phyloP scores from a whole-genome alignment of 73 alveolate species.

The Paramecium bursaria region DNA sequence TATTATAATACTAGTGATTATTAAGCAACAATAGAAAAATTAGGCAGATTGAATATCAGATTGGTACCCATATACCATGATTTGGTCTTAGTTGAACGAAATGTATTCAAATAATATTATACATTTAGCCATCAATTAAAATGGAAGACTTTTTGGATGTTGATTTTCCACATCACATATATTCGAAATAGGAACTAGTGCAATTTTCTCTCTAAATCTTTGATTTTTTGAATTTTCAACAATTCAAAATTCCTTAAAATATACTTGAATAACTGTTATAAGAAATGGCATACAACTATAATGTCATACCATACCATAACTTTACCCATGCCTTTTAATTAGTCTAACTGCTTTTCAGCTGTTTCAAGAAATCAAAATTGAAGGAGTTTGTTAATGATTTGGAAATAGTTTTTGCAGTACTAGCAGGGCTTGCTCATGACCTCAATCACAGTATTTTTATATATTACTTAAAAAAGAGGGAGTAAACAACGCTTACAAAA shows the following conservation, averaged over 20 bases:
- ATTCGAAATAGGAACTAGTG: constrained; percentile 18
- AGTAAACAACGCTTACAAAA: constrained; percentile 64
- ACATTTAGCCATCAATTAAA: background rate
- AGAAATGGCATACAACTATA: constrained; percentile 62
- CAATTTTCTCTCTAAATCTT: constrained; percentile 14
- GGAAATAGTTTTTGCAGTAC: constrained; percentile 54
- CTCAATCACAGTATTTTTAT: constrained; percentile 58
- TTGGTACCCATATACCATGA: constrained; percentile 21
- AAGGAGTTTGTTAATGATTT: constrained; percentile 44
- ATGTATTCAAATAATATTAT: background rate
- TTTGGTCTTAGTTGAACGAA: background rate
- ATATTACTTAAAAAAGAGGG: constrained; percentile 58
- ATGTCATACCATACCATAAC: constrained; percentile 70
- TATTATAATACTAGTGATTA: constrained; percentile 36
- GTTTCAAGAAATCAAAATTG: constrained; percentile 55
- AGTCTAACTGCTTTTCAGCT: constrained; percentile 49
- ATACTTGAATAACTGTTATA: constrained; percentile 36
- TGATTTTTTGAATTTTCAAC: constrained; percentile 40
- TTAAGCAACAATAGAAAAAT: background rate
- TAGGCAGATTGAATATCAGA: constrained; percentile 8
- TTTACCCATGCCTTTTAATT: constrained; percentile 69
- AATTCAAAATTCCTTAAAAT: constrained; percentile 3
- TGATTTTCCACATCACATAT: constrained; percentile 47
- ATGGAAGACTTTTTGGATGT: constrained; percentile 23
- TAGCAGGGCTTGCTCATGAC: constrained; percentile 68